Evolutionary conservation across 1,139 yeast genomes (phyloP), one percentile per base, ranked within the genome.

Genomic region (Suhomyces ambrosiae): DNA sequence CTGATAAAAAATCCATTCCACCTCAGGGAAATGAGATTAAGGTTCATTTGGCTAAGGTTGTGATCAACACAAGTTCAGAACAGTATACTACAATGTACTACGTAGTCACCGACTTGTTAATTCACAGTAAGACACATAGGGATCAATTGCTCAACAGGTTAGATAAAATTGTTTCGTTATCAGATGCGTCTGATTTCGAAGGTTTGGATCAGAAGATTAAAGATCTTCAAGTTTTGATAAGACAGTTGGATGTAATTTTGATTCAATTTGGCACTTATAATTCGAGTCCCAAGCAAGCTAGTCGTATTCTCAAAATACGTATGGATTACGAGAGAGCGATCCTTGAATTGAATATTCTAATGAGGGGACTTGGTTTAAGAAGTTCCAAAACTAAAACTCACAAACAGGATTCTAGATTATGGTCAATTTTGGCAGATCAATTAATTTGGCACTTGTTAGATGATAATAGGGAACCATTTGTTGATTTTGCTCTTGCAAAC

Each of bases 51-150:
- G 86, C 95, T 4, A 76, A 80, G 46, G 73, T 87, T 35, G 82
- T 81, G 8, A 68, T 89, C 1, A 74, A 76, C 23, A 81, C 92
- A 35, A 88, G 86, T 42, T 84, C 96, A 0, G 60, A 60, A 21
- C 96, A 89, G 50, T 90, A 87, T 56, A 71, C 76, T 32, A 74
- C 87, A 0, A 60, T 87, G 21, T 85, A 76, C 55, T 75, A 79
- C 34, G 75, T 88, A 32, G 71, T 77, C 4, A 74, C 80, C 33
- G 86, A 86, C 46, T 64, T 89, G 32, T 54, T 90, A 41, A 65
- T 87, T 16, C 84, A 82, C 50, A 67, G 77, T 5, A 90, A 86
- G 48, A 82, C 87, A 3, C 69, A 73, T 28, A 71, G 74, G 38
- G 80, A 79, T 50, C 69, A 73, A 31, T 57, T 81, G 29, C 72